Percentiles rank a stretch among this genome's conserved stretches.
Evolutionary conservation across 1,284 basidiomycete genomes (phyloP).

Genomic region (Malassezia vespertilionis): DNA sequence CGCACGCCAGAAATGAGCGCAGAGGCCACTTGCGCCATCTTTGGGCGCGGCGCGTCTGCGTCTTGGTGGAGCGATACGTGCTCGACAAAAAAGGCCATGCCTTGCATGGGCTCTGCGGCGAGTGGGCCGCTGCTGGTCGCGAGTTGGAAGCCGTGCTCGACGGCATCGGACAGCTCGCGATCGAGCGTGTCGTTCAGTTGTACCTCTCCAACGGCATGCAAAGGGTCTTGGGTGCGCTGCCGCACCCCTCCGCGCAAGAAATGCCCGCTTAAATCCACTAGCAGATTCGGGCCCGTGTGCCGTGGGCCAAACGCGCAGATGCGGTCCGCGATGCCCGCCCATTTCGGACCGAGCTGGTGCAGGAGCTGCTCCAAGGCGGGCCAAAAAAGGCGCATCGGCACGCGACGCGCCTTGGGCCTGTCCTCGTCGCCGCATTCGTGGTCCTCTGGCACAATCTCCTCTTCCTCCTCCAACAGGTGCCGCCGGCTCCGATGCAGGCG

Average conservation of each 20-base stretch:
- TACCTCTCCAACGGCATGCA: conserved; percentile 15
- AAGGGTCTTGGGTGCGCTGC: conserved; percentile 7
- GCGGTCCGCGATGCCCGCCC: conserved; percentile 61
- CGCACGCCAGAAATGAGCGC: conserved; percentile 77
- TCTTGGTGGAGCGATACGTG: conserved; percentile 54
- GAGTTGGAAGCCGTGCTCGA: conserved; percentile 90
- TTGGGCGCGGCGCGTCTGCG: no score
- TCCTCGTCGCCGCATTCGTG: conserved; percentile 14
- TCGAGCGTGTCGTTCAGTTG: conserved; percentile 9
- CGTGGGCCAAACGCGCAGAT: conserved; percentile 90
- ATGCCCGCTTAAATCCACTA: conserved; percentile 57
- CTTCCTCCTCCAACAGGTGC: conserved; percentile 28
- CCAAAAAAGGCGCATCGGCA: conserved; percentile 63
- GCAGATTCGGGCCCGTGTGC: conserved; percentile 69
- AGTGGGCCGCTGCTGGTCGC: conserved; percentile 86
- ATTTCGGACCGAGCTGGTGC: conserved; percentile 64
- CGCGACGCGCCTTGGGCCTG: conserved; percentile 21
- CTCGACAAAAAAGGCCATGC: conserved; percentile 83
- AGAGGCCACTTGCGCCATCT: conserved; percentile 73
- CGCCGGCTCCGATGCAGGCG: conserved; percentile 25
- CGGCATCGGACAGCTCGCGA: conserved; percentile 42
- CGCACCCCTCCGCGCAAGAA: conserved; percentile 5
- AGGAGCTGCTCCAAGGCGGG: conserved; percentile 58
- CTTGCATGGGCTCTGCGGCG: conserved; percentile 88
- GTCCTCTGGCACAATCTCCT: background rate